A percentile compares a stretch with the other conserved stretches of the same genome.
phyloP scores from a whole-genome alignment of 2,329 filamentous ascomycete genomes.

The Grosmannia penicillata region DNA sequence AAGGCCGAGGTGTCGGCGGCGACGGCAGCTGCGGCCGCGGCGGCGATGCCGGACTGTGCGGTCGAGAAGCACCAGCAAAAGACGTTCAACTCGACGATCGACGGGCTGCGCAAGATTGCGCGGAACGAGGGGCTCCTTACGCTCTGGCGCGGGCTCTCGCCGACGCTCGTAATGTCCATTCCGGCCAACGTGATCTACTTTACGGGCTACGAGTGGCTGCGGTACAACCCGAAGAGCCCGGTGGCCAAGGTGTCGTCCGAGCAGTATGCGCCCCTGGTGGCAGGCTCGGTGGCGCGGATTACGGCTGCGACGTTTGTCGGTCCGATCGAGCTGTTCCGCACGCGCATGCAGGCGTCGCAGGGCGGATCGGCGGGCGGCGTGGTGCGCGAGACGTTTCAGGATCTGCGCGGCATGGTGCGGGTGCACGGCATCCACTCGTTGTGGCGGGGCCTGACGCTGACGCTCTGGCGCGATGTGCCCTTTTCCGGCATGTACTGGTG shows the following conservation, averaged over 20 bases:
- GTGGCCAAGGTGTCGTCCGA: conserved; percentile 50
- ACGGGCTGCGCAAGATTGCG: conserved; percentile 87
- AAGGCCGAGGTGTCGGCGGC: conserved; percentile 34
- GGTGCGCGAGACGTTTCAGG: conserved; percentile 63
- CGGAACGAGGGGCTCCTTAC: conserved; percentile 78
- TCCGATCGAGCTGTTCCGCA: conserved; percentile 88
- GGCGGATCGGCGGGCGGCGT: conserved; percentile 47
- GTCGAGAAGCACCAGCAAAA: conserved; percentile 75
- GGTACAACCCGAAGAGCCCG: conserved; percentile 58
- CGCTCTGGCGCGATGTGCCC: conserved; percentile 90
- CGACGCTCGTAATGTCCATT: conserved; percentile 84
- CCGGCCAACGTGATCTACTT: conserved; percentile 98
- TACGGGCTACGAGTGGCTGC: conserved; percentile 91
- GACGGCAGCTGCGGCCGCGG: conserved; percentile 28
- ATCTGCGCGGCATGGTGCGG: conserved; percentile 65
- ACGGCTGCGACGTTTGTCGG: conserved; percentile 72
- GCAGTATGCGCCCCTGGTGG: conserved; percentile 62
- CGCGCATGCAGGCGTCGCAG: conserved; percentile 70
- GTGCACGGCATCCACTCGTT: conserved; percentile 64
- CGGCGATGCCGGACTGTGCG: conserved; percentile 50
- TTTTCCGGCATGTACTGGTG: conserved; percentile 98
- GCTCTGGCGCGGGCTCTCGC: conserved; percentile 86
- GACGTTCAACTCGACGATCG: conserved; percentile 79
- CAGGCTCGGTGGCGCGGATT: conserved; percentile 63
- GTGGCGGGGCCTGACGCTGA: conserved; percentile 82